Base-by-base conservation (phyloP, 306 rosid genomes). In the Cyamopsis tetragonoloba region DNA sequence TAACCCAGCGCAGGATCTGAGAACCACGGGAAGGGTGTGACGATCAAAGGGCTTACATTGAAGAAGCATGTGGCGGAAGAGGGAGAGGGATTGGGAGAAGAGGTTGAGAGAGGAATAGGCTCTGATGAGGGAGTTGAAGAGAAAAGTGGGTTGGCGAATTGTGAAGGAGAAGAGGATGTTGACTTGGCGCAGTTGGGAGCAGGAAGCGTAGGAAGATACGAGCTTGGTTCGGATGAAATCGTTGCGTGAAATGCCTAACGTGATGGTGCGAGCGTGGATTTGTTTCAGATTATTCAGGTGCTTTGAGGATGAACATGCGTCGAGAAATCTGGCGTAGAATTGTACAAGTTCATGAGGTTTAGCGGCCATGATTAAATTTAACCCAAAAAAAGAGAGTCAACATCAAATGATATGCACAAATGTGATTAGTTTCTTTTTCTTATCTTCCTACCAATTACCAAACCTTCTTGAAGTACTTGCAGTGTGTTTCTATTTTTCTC, bases 101-200 rank as follows among this genome's bases (percentile, higher is more conserved):
- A 77, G 17, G 19, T 72, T 39, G 34, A 79, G 83, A 68, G 83
- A 86, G 2, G 84, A 54, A 60, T 81, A 41, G 8, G 91, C 88
- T 75, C 89, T 79, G 51, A 89, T 83, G 32, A 87, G 82, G 19
- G 87, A 66, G 77, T 89, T 89, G 55, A 77, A 89, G 24, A 89
- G 87, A 46, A 83, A 89, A 38, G 89, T 83, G 53, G 91, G 83
- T 75, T 42, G 73, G 41, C 89, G 91, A 79, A 58, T 66, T 43
- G 86, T 63, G 80, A 87, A 81, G 54, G 80, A 72, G 74, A 89
- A 87, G 23, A 89, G 67, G 39, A 72, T n/a, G 43, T 34, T 65
- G 38, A 91, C 83, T 70, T 87, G 70, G 48, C 18, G 84, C 18
- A 87, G 64, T 34, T 79, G 93, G 46, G 74, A 37, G 55, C 87